Percentiles rank a stretch among this genome's conserved stretches.
These are phyloP conservation scores for Sugiyamaella japonica DNA, from an alignment of 1,139 yeast species.

Conservation along the genomic window DNA sequence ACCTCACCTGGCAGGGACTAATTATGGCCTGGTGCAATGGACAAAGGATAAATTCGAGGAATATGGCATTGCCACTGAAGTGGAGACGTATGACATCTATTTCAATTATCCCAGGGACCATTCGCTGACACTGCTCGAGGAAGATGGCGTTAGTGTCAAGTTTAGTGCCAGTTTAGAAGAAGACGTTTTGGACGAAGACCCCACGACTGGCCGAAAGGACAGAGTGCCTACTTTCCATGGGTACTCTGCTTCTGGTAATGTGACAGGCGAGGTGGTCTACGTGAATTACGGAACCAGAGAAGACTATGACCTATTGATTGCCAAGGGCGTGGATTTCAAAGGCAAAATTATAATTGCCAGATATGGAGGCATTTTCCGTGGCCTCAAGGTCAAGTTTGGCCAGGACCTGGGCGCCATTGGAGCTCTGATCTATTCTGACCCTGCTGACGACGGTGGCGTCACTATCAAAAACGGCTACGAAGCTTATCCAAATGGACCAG, in stretches of 20 bases:
- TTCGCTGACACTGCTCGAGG: conserved; percentile 47
- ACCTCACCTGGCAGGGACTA: conserved; percentile 75
- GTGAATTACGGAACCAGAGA: conserved; percentile 61
- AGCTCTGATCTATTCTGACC: conserved; percentile 62
- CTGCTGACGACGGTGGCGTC: conserved; percentile 60
- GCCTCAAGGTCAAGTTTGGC: conserved; percentile 67
- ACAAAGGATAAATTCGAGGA: conserved; percentile 61
- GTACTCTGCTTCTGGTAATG: conserved; percentile 69
- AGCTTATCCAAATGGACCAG: conserved; percentile 67
- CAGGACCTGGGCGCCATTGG: conserved; percentile 63
- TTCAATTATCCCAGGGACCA: conserved; percentile 63
- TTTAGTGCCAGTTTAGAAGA: conserved; percentile 70
- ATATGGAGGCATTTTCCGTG: conserved; percentile 62
- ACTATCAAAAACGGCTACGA: conserved; percentile 52
- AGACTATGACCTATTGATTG: conserved; percentile 51
- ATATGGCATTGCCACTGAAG: conserved; percentile 54
- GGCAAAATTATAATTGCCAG: conserved; percentile 61
- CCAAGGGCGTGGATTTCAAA: conserved; percentile 49
- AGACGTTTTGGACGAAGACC: conserved; percentile 70
- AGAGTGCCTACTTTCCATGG: conserved; percentile 64
- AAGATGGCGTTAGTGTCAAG: conserved; percentile 40
- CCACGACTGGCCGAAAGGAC: conserved; percentile 51
- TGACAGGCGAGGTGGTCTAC: conserved; percentile 56
- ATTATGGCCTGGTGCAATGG: conserved; percentile 62
- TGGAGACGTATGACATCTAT: conserved; percentile 61